These are phyloP conservation scores for Firmiana major DNA, from an alignment of 345 rosid genomes.

Conservation along the genomic window DNA sequence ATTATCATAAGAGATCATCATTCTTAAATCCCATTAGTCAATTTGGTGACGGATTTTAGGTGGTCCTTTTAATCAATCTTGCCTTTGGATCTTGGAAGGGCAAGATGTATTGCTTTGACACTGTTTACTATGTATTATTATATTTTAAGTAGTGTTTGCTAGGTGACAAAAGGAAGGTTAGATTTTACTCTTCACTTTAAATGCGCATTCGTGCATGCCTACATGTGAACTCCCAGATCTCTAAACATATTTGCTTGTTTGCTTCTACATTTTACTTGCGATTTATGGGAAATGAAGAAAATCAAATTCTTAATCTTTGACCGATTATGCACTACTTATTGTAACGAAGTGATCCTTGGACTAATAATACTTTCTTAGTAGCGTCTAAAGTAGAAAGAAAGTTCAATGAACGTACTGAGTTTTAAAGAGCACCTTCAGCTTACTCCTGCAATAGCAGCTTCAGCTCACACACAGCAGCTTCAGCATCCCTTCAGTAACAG, in stretches of 20 bases:
- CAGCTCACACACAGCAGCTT: no score
- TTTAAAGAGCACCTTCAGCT: no score
- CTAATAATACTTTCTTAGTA: not conserved
- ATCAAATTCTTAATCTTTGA: not conserved
- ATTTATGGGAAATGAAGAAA: not conserved
- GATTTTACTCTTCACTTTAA: conserved; percentile 14
- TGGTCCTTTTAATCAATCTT: not conserved
- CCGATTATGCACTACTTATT: not conserved
- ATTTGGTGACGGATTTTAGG: not conserved
- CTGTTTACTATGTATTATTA: conserved; percentile 1
- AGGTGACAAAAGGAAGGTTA: conserved; percentile 34
- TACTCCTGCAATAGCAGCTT: no score
- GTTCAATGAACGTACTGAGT: no score
- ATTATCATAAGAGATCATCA: not conserved
- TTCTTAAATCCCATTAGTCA: not conserved
- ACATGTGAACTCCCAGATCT: conserved; percentile 37
- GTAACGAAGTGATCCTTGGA: not conserved
- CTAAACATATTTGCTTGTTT: conserved; percentile 32
- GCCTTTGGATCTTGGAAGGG: conserved; percentile 14
- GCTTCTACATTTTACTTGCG: conserved; percentile 24
- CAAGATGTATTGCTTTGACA: conserved; percentile 19
- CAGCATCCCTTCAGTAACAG: no score
- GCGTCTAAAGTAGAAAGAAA: not conserved
- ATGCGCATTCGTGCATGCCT: conserved; percentile 32
- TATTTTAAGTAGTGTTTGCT: not conserved